Evolutionary conservation across 2,329 filamentous ascomycete genomes (phyloP).

Genomic region (Alternaria hordeiaustralica): DNA sequence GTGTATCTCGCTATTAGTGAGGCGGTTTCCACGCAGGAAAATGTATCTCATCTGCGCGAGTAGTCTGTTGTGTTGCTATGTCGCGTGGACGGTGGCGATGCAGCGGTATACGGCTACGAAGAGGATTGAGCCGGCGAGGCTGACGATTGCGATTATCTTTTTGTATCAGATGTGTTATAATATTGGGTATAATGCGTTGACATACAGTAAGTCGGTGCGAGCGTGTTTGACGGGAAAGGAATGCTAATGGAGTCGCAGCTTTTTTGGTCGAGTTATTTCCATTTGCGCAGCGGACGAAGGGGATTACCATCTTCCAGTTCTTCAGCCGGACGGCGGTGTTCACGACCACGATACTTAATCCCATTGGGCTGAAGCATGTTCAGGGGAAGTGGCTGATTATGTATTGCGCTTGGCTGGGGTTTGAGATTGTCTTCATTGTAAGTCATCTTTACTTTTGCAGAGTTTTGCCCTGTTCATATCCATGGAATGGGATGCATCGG

Average conservation of each 20-base stretch:
- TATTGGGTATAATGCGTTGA: constrained; percentile 68
- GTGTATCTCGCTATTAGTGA: constrained; percentile 60
- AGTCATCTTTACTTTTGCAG: no score
- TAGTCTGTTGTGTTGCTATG: constrained; percentile 41
- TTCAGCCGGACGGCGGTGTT: constrained; percentile 67
- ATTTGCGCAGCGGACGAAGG: constrained; percentile 57
- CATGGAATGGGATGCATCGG: no score
- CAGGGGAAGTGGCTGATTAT: constrained; percentile 70
- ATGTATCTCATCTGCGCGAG: constrained; percentile 58
- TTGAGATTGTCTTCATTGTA: constrained; percentile 64
- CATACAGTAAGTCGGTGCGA: constrained; percentile 55
- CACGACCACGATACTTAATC: constrained; percentile 67
- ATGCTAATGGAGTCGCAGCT: constrained; percentile 42
- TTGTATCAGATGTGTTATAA: constrained; percentile 63
- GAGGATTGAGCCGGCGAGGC: constrained; percentile 44
- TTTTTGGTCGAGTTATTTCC: constrained; percentile 59
- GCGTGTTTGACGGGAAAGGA: not conserved
- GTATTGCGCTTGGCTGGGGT: constrained; percentile 65
- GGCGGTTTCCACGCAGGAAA: constrained; percentile 61
- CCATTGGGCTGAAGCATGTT: constrained; percentile 65
- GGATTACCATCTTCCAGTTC: constrained; percentile 64
- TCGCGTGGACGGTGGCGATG: constrained; percentile 55
- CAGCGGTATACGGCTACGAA: constrained; percentile 53
- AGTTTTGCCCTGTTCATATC: no score
- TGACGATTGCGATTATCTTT: constrained; percentile 58